Percentiles rank a stretch among this genome's conserved stretches.
Conservation (phyloP, 495 filamentous ascomycete species). For the Penicillium goetzii region DNA sequence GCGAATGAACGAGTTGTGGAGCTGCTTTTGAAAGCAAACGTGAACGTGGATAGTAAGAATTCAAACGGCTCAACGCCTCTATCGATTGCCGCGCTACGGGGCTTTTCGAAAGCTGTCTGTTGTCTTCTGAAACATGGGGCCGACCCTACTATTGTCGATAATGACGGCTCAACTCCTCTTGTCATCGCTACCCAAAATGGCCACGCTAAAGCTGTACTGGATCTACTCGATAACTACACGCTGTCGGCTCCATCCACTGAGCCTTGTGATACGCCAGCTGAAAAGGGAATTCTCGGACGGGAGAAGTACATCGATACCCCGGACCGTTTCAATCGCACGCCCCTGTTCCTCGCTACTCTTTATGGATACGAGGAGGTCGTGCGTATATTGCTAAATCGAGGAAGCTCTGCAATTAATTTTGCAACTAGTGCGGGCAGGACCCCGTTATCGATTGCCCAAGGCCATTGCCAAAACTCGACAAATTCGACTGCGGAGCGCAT, state of each 20-base stretch:
- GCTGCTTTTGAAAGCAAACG: conserved; percentile 6
- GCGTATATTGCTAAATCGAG: conserved; percentile 8
- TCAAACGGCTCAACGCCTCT: neutral
- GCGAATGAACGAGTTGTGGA: neutral
- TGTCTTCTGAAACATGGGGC: conserved; percentile 10
- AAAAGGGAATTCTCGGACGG: neutral
- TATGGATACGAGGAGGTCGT: conserved; percentile 15
- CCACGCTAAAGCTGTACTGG: conserved; percentile 7
- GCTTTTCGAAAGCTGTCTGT: neutral
- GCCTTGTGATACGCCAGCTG: neutral
- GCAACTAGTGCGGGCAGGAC: conserved; percentile 17
- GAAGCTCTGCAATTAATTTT: conserved; percentile 10
- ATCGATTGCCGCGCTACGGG: conserved; percentile 1
- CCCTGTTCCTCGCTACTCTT: conserved; percentile 17
- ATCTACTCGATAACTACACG: neutral
- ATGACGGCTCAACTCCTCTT: conserved; percentile 11
- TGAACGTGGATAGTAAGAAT: neutral
- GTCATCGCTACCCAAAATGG: conserved; percentile 8
- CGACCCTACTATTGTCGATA: neutral
- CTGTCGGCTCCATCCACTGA: neutral
- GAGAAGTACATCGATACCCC: conserved; percentile 13
- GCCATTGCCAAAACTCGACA: neutral
- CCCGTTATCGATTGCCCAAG: conserved; percentile 7
- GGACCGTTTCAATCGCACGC: conserved; percentile 12
- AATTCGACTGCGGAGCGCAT: neutral